Conservation (phyloP, 306 rosid genomes). For the Notholithocarpus densiflorus region DNA sequence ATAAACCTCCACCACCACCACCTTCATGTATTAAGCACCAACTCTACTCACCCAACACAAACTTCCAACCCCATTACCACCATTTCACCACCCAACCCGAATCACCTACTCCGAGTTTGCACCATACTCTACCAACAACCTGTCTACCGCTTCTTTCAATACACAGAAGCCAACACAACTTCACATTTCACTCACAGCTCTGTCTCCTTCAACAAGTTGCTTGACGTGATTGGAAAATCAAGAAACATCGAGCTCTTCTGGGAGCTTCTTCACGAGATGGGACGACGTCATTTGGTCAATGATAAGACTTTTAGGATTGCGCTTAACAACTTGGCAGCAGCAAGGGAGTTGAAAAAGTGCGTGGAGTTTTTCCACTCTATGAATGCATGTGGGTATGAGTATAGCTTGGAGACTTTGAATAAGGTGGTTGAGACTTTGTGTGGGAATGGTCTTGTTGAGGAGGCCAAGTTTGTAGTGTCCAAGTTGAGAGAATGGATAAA, state of each 20-base stretch:
- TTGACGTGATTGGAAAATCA: conserved; percentile 43
- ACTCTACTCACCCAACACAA: conserved; percentile 8
- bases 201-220: conserved; percentile 60
- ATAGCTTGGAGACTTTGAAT: conserved; percentile 49
- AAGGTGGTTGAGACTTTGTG: conserved; percentile 52
- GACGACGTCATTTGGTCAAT: conserved; percentile 40
- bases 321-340: conserved; percentile 48
- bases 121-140: conserved; percentile 77
- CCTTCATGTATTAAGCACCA: conserved; percentile 15
- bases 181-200: conserved; percentile 53
- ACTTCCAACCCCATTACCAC: not conserved
- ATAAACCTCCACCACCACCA: conserved; percentile 1
- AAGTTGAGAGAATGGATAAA: conserved; percentile 57
- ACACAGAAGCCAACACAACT: conserved; percentile 28
- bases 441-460: conserved; percentile 52
- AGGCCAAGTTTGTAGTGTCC: conserved; percentile 54
- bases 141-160: conserved; percentile 56
- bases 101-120: conserved; percentile 63
- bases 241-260: conserved; percentile 69
- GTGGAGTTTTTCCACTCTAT: conserved; percentile 69
- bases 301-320: conserved; percentile 51
- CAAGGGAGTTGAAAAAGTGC: conserved; percentile 66
- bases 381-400: conserved; percentile 51
- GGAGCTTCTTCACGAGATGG: conserved; percentile 45
- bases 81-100: conserved; percentile 40